Percentiles rank a stretch among this genome's conserved stretches.
Conservation (phyloP, 495 filamentous ascomycete species). For the Penicillium pancosmium region DNA sequence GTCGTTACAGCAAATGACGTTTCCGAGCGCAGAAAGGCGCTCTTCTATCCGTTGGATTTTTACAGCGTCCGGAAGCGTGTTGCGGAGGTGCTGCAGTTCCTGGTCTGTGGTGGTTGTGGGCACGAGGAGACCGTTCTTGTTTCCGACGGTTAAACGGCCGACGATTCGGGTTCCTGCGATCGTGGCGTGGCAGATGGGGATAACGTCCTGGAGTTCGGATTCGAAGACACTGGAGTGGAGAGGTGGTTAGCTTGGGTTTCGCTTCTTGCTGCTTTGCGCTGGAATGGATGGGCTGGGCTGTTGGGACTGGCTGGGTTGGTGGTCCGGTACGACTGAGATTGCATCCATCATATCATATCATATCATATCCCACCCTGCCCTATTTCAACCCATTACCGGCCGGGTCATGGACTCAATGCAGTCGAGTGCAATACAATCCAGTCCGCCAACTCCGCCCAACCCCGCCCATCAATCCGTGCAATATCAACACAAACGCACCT, state of each 20-base stretch:
- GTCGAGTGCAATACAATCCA: too few species aligned
- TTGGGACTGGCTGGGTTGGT: background rate
- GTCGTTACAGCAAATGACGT: slow-evolving; percentile 95
- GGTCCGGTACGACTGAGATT: too few species aligned
- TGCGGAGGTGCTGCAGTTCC: slow-evolving; percentile 94
- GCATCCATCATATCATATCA: too few species aligned
- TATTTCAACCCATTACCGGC: too few species aligned
- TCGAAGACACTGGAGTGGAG: slow-evolving; percentile 73
- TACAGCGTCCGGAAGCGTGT: slow-evolving; percentile 85
- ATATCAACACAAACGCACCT: slow-evolving; percentile 46
- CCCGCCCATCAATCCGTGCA: background rate
- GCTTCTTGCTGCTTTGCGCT: background rate
- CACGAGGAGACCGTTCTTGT: slow-evolving; percentile 94
- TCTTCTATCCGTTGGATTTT: slow-evolving; percentile 97
- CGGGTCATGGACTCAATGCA: background rate
- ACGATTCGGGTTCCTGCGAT: slow-evolving; percentile 96
- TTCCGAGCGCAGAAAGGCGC: slow-evolving; percentile 90
- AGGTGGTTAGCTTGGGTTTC: too few species aligned
- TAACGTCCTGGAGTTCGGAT: slow-evolving; percentile 94
- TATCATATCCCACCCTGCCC: too few species aligned
- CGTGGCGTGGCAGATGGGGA: slow-evolving; percentile 96
- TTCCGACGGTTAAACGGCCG: slow-evolving; percentile 91
- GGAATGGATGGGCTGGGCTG: background rate
- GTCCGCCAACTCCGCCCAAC: too few species aligned
- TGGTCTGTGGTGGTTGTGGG: slow-evolving; percentile 96